A percentile compares a stretch with the other conserved stretches of the same genome.
phyloP scores from a whole-genome alignment of 1,284 basidiomycete genomes.

The Trametes sp. region DNA sequence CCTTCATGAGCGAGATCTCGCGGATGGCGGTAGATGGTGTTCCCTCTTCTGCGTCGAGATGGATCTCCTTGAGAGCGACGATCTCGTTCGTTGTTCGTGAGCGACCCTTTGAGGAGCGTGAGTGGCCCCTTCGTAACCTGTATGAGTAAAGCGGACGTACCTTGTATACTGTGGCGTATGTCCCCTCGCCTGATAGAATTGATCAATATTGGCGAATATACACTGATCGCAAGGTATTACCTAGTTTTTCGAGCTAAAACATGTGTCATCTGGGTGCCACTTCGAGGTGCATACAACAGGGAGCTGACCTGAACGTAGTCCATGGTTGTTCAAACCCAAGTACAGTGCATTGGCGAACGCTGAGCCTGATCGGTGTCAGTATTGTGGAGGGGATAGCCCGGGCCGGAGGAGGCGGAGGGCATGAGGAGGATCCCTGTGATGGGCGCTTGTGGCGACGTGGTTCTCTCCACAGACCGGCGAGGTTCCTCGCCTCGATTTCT shows the following conservation, averaged over 20 bases:
- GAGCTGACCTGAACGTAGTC: slow-evolving; percentile 76
- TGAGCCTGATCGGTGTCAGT: too few species aligned
- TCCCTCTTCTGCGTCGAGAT: slow-evolving; percentile 95
- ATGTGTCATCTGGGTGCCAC: slow-evolving; percentile 17
- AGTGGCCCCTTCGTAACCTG: slow-evolving; percentile 3
- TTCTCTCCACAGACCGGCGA: slow-evolving; percentile 14
- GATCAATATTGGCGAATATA: slow-evolving; percentile 16
- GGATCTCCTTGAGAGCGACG: slow-evolving; percentile 93
- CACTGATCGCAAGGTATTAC: slow-evolving; percentile 39
- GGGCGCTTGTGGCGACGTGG: slow-evolving; percentile 17
- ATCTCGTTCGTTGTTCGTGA: slow-evolving; percentile 90
- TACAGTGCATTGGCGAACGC: neutral
- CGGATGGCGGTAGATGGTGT: slow-evolving; percentile 95
- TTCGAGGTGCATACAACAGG: neutral
- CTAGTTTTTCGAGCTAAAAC: slow-evolving; percentile 90
- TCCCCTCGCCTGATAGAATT: slow-evolving; percentile 71
- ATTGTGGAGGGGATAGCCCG: neutral
- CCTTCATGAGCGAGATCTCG: slow-evolving; percentile 97
- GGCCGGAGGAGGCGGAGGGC: neutral
- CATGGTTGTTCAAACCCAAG: too few species aligned
- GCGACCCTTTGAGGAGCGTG: slow-evolving; percentile 65
- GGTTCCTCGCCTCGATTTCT: slow-evolving; percentile 8
- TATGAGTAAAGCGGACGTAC: slow-evolving; percentile 46
- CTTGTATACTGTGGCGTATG: slow-evolving; percentile 93
- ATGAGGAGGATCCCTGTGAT: neutral